Evolutionary conservation across 2,329 filamentous ascomycete genomes (phyloP).

Genomic region (Cyphellophora europaea): DNA sequence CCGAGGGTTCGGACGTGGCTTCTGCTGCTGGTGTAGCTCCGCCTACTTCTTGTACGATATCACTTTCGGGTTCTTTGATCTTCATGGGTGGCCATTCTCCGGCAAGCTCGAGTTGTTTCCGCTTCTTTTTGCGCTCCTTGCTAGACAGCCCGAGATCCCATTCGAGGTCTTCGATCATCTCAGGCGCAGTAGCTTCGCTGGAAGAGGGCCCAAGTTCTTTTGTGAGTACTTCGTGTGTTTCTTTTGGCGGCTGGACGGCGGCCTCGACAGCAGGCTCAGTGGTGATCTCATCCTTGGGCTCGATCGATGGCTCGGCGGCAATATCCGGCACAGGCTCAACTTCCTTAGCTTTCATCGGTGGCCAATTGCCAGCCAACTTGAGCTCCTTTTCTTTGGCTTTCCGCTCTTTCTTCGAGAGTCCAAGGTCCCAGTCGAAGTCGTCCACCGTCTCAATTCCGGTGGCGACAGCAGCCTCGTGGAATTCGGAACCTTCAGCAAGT

Average conservation of each 20-base stretch:
- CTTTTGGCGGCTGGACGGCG: background rate
- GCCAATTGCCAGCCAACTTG: background rate
- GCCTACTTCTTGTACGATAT: too few relatives aligned
- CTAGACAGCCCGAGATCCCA: background rate
- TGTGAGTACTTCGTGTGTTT: background rate
- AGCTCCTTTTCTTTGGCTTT: background rate
- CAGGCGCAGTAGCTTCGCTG: too few relatives aligned
- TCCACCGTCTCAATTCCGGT: background rate
- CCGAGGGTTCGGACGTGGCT: background rate
- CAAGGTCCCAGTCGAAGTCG: background rate
- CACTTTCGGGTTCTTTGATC: background rate
- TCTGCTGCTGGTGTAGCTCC: background rate
- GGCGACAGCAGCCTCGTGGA: background rate
- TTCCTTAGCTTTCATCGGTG: background rate
- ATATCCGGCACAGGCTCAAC: background rate
- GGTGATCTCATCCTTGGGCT: background rate
- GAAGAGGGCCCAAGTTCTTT: too few relatives aligned
- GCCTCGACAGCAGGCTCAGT: background rate
- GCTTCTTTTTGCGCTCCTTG: background rate
- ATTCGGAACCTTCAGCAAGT: background rate
- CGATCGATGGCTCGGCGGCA: background rate
- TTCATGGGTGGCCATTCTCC: background rate
- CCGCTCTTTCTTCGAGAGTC: background rate
- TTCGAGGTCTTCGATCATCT: background rate
- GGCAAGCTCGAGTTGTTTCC: background rate